These are phyloP conservation scores for Arachnopeziza araneosa DNA, from an alignment of 2,329 filamentous ascomycete species.

Conservation along the genomic window DNA sequence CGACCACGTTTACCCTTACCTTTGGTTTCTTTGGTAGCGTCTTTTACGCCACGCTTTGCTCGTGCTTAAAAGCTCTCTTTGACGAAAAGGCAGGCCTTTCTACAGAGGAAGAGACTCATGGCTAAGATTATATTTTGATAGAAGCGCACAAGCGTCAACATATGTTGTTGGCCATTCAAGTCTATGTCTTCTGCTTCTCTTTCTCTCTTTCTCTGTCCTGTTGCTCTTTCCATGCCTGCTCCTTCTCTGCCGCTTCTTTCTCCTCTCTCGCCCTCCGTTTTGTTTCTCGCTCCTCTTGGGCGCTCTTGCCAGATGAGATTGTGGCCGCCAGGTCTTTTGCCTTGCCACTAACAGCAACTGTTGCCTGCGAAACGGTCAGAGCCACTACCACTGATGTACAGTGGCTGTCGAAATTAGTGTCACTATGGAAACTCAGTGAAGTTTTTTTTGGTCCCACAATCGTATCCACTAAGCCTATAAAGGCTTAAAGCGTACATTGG, in stretches of 20 bases:
- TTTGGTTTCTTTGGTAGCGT: neutral
- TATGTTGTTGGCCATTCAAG: conserved; percentile 7
- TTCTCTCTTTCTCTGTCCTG: no score
- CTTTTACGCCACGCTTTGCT: conserved; percentile 3
- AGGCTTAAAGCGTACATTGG: no score
- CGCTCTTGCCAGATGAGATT: conserved; percentile 17
- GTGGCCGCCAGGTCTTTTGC: conserved; percentile 15
- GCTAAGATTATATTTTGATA: conserved; percentile 4
- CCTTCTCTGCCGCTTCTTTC: no score
- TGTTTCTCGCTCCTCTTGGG: conserved; percentile 13
- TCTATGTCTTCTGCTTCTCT: conserved; percentile 11
- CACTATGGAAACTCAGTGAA: no score
- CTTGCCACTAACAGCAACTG: conserved; percentile 16
- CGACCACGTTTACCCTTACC: conserved; percentile 8
- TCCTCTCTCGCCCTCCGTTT: conserved; percentile 13
- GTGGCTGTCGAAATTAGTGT: no score
- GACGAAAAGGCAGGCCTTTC: conserved; percentile 8
- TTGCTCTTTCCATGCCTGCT: no score
- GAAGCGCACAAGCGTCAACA: conserved; percentile 5
- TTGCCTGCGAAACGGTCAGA: conserved; percentile 17
- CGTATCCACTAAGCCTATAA: no score
- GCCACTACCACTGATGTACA: conserved; percentile 5
- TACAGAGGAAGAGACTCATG: conserved; percentile 8
- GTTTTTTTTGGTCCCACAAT: no score
- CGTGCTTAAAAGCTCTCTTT: conserved; percentile 13